Evolutionary conservation across 345 rosid genomes (phyloP).

Genomic region (Isatis tinctoria): DNA sequence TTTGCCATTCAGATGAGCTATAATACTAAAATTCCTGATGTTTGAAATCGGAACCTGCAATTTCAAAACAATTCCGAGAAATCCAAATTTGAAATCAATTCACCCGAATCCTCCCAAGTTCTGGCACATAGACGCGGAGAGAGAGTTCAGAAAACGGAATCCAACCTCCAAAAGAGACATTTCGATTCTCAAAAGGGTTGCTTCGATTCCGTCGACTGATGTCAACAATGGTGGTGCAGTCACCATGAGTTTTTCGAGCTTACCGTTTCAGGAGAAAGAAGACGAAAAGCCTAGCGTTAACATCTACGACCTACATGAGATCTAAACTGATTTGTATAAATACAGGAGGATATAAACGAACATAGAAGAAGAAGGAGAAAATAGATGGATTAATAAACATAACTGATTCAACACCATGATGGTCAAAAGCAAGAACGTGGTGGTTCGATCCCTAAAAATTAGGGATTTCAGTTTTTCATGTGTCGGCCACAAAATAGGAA

Average conservation of each 20-base stretch:
- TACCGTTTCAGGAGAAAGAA: constrained; percentile 19
- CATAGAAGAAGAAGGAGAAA: no score
- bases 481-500: no score
- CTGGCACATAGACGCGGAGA: not conserved
- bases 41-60: constrained; percentile 63
- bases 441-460: no score
- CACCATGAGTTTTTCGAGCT: constrained; percentile 36
- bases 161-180: constrained; percentile 57
- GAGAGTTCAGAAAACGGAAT: not conserved
- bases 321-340: no score
- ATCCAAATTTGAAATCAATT: not conserved
- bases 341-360: no score
- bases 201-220: constrained; percentile 21
- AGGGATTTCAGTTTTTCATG: no score
- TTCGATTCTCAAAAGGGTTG: constrained; percentile 42
- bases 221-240: not conserved
- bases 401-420: no score
- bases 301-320: no score
- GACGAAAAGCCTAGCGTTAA: constrained; percentile 28
- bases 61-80: not conserved
- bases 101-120: not conserved
- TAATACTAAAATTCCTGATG: constrained; percentile 82
- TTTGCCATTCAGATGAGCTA: constrained; percentile 97
- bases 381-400: no score
- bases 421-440: no score